phyloP scores from a whole-genome alignment of 306 rosid genomes.

The Cucurbita pepo region DNA sequence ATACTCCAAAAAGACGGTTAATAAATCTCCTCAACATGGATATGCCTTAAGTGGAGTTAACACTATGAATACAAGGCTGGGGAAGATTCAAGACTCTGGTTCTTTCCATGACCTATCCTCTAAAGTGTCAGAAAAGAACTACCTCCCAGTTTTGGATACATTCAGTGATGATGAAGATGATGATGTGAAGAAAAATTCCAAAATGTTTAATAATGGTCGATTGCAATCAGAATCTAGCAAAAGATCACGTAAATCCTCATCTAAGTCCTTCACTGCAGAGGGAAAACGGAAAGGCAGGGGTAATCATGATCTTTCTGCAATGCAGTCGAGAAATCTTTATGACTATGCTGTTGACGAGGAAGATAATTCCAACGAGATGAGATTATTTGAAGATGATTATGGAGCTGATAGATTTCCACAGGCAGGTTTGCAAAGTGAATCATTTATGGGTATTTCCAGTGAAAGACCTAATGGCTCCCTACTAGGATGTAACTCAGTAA shows the following conservation, averaged over 20 bases:
- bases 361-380: conserved; percentile 34
- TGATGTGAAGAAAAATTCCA: conserved; percentile 27
- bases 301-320: conserved; percentile 23
- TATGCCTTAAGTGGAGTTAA: conserved; percentile 28
- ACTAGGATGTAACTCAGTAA: conserved; percentile 42
- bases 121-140: conserved; percentile 34
- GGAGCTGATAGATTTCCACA: conserved; percentile 33
- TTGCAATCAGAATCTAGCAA: conserved; percentile 32
- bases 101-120: conserved; percentile 28
- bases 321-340: conserved; percentile 22
- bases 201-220: conserved; percentile 35
- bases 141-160: conserved; percentile 26
- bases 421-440: conserved; percentile 35
- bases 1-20: conserved; percentile 26
- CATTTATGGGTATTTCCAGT: conserved; percentile 17
- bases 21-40: conserved; percentile 32
- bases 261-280: conserved; percentile 22
- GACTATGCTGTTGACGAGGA: conserved; percentile 40
- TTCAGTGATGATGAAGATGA: conserved; percentile 27
- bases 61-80: conserved; percentile 51
- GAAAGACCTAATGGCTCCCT: conserved; percentile 60
- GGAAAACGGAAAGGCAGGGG: conserved; percentile 45
- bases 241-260: conserved; percentile 24
- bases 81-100: conserved; percentile 19
- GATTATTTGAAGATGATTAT: conserved; percentile 26